Evolutionary conservation across 2,329 filamentous ascomycete genomes (phyloP).

Genomic region (Tolypocladium pustulatum): DNA sequence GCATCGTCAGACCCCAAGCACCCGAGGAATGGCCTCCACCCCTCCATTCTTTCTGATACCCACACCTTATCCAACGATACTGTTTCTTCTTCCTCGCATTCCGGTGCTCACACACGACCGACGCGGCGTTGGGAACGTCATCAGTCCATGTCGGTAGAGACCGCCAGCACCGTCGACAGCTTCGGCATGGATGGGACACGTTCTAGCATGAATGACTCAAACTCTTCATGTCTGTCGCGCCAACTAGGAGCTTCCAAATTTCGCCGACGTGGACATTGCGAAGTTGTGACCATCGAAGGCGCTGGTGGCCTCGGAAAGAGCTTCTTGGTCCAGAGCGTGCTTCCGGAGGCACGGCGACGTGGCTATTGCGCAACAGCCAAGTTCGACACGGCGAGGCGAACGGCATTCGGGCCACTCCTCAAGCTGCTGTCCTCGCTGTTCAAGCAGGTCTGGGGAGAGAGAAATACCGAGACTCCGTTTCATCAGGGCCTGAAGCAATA

Average conservation of each 20-base stretch:
- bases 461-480: conserved; percentile 53
- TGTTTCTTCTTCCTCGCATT: conserved; percentile 36
- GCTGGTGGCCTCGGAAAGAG: conserved; percentile 55
- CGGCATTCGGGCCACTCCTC: conserved; percentile 52
- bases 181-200: conserved; percentile 30
- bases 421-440: conserved; percentile 57
- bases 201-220: conserved; percentile 32
- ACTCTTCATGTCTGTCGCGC: conserved; percentile 39
- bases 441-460: conserved; percentile 57
- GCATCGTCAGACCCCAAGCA: conserved; percentile 29
- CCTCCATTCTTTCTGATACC: conserved; percentile 29
- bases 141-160: conserved; percentile 39
- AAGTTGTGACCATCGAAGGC: conserved; percentile 51
- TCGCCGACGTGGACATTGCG: conserved; percentile 50
- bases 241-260: conserved; percentile 49
- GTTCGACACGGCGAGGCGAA: conserved; percentile 51
- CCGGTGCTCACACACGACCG: conserved; percentile 24
- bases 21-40: conserved; percentile 27
- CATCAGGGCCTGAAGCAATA: conserved; percentile 52
- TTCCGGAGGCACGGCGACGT: conserved; percentile 47
- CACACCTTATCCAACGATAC: conserved; percentile 33
- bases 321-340: conserved; percentile 51
- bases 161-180: conserved; percentile 34
- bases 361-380: conserved; percentile 58
- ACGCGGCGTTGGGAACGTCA: conserved; percentile 41